These are phyloP conservation scores for Davidsoniella eucalypti DNA, from an alignment of 2,329 filamentous ascomycete genomes.

Conservation along the genomic window DNA sequence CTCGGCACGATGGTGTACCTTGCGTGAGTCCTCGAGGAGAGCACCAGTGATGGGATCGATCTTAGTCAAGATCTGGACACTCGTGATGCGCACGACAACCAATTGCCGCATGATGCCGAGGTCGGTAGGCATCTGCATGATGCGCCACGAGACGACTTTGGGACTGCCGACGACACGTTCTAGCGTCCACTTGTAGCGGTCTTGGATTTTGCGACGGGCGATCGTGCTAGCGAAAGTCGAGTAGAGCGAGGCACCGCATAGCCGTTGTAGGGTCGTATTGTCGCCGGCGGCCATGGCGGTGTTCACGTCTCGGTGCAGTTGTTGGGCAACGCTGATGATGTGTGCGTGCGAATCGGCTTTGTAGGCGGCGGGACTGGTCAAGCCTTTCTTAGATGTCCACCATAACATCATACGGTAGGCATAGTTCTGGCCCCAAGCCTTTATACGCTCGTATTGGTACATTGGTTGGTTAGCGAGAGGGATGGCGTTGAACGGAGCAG, in stretches of 20 bases:
- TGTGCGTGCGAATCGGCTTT: constrained; percentile 24
- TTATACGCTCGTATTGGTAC: constrained; percentile 24
- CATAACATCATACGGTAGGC: constrained; percentile 23
- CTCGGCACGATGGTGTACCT: constrained; percentile 41
- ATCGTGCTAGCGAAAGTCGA: constrained; percentile 36
- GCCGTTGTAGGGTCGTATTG: constrained; percentile 28
- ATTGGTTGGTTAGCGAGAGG: constrained; percentile 20
- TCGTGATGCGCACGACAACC: constrained; percentile 43
- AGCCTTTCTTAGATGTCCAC: constrained; percentile 28
- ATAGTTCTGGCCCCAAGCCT: constrained; percentile 22
- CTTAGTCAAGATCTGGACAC: constrained; percentile 36
- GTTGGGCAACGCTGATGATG: constrained; percentile 36
- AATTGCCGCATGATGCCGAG: constrained; percentile 30
- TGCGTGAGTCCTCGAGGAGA: constrained; percentile 29
- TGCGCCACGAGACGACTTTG: constrained; percentile 37
- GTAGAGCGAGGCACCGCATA: constrained; percentile 39
- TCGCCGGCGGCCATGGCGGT: constrained; percentile 44
- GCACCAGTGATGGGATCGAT: constrained; percentile 22
- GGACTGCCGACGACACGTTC: constrained; percentile 26
- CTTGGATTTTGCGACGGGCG: constrained; percentile 29
- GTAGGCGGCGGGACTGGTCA: constrained; percentile 27
- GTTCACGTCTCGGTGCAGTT: constrained; percentile 44
- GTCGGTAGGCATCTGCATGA: constrained; percentile 28
- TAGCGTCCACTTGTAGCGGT: constrained; percentile 37
- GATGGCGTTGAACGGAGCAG: constrained; percentile 20